Evolutionary conservation across 2,329 filamentous ascomycete genomes (phyloP), one percentile per base, ranked within the genome.

Genomic region (Fusarium oxysporum): DNA sequence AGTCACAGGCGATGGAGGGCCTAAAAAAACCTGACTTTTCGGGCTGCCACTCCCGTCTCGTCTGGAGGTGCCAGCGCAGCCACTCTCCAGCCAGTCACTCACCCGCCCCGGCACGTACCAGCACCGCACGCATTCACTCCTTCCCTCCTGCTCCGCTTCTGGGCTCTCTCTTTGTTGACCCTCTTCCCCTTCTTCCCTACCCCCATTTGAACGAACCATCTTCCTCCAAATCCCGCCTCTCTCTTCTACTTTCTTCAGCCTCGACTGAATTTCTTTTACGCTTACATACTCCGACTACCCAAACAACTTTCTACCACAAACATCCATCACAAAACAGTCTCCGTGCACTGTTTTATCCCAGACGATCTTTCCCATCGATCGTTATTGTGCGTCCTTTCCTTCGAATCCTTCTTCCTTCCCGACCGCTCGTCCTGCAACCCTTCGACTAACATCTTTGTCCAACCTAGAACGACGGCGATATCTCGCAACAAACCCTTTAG

Each of bases 21-120:
- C 73, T 66, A 63, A 65, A 76, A 78, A 79, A 77, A 72, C 77
- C 77, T 77, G 78, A 79, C 76, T 79, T 79, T 80, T 79, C 76
- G 72, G 78, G 76, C 78, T 76, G 73, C 77, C 62, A 71, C 54
- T 53, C 47, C 30, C 16, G n/a, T 51, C 30, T 33, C 47, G 47
- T 50, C 33, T 53, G 19, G 23, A 53, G 65, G 69, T 71, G 75
- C 73, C 68, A 70, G 62, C 64, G 70, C 69, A 76, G 75, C 65
- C 57, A 53, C 32, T 51, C 23, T 28, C 33, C 16, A 35, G 23
- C 23, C 30, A 63, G 59, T 61, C 71, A 74, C 72, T 53, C 23
- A 54, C 50, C 19, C 32, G 17, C 32, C n/a, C 19, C 14, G 50
- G 23, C 33, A 54, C 48, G 33, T 28, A 25, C 50, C 45, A 17